Evolutionary conservation across 2,329 filamentous ascomycete genomes (phyloP).

Genomic region (Rhynchosporium agropyri): DNA sequence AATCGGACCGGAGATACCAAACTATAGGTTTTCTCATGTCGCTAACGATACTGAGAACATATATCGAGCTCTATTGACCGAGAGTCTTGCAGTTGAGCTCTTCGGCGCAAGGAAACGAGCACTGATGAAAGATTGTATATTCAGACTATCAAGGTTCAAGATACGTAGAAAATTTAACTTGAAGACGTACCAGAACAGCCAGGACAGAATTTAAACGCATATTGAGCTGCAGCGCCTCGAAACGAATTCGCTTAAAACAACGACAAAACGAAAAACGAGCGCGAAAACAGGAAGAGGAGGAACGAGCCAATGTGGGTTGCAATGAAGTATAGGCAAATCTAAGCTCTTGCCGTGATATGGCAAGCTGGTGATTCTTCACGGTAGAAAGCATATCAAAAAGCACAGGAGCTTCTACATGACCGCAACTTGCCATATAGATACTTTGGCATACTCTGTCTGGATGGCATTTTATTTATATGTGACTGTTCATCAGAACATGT

Average conservation of each 20-base stretch:
- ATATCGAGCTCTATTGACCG: no score
- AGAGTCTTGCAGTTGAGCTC: no score
- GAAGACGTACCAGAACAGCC: conserved; percentile 1
- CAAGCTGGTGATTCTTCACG: background rate
- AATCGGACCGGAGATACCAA: no score
- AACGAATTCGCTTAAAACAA: background rate
- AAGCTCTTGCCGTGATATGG: conserved; percentile 1
- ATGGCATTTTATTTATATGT: background rate
- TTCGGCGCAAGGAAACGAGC: no score
- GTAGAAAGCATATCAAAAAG: conserved; percentile 1
- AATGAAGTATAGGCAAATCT: conserved; percentile 11
- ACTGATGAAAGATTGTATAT: no score
- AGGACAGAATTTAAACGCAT: conserved; percentile 8
- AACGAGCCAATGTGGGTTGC: background rate
- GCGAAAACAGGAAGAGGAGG: background rate
- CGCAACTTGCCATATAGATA: background rate
- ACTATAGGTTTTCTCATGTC: no score
- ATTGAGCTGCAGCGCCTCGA: background rate
- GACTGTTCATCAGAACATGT: conserved; percentile 15
- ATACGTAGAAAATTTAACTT: background rate
- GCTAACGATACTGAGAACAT: no score
- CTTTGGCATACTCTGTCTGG: conserved; percentile 7
- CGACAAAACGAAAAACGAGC: background rate
- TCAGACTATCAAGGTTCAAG: no score
- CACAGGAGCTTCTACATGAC: conserved; percentile 1